Evolutionary conservation across 2,329 filamentous ascomycete species (phyloP).

Genomic region (Colletotrichum caudatum): DNA sequence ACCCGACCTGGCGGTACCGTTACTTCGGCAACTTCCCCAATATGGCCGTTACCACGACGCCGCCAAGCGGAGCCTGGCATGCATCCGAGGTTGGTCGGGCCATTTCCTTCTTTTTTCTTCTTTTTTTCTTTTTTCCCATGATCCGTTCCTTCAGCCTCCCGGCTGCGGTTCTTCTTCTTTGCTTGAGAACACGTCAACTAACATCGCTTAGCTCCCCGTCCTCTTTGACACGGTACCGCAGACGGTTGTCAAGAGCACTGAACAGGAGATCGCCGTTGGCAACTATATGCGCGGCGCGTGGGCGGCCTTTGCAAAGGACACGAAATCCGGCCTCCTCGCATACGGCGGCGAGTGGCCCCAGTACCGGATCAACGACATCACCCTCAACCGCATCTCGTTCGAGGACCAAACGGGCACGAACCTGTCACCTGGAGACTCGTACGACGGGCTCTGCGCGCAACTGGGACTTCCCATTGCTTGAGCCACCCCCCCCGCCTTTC

Average conservation of each 20-base stretch:
- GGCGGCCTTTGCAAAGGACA: slow-evolving; percentile 55
- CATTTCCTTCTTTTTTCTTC: slow-evolving; percentile 4
- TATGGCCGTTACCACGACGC: slow-evolving; percentile 45
- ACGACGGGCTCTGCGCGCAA: slow-evolving; percentile 34
- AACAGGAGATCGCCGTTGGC: slow-evolving; percentile 47
- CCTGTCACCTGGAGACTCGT: slow-evolving; percentile 36
- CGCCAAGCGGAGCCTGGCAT: slow-evolving; percentile 52
- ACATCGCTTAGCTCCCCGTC: slow-evolving; percentile 44
- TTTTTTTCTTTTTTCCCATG: slow-evolving; percentile 16
- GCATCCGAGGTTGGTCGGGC: slow-evolving; percentile 45
- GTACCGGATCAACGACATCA: slow-evolving; percentile 36
- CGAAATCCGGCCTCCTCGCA: slow-evolving; percentile 48
- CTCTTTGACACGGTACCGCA: slow-evolving; percentile 49
- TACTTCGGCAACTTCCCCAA: slow-evolving; percentile 54
- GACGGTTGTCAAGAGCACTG: slow-evolving; percentile 42
- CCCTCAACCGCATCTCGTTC: slow-evolving; percentile 47
- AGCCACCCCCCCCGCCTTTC: not conserved
- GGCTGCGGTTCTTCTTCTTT: not conserved
- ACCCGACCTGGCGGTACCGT: slow-evolving; percentile 54
- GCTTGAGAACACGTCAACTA: slow-evolving; percentile 11
- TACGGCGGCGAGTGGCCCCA: slow-evolving; percentile 47
- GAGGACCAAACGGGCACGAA: slow-evolving; percentile 47
- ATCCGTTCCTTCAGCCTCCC: not conserved
- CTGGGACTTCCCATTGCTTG: slow-evolving; percentile 14
- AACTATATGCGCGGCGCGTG: slow-evolving; percentile 54